Conservation (phyloP, 176 grass and related monocot genomes). For the Coix lacrymajobi region DNA sequence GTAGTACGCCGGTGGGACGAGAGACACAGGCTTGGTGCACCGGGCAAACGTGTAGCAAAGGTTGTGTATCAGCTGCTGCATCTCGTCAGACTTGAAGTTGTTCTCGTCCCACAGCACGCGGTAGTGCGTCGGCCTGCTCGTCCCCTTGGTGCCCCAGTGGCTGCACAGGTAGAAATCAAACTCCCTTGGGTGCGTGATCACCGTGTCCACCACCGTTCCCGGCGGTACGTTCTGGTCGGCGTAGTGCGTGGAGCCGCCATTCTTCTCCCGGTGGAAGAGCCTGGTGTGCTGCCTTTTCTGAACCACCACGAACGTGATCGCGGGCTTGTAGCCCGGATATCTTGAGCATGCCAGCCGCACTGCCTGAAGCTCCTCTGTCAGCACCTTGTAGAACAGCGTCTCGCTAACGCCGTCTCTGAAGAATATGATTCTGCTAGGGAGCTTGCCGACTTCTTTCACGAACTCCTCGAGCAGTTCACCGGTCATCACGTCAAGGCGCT, state of each 20-base stretch:
- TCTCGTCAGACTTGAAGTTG: constrained; percentile 73
- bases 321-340: constrained; percentile 60
- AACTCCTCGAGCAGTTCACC: constrained; percentile 83
- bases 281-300: constrained; percentile 97
- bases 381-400: constrained; percentile 82
- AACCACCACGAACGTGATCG: constrained; percentile 73
- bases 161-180: constrained; percentile 94
- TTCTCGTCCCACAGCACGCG: constrained; percentile 85
- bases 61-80: constrained; percentile 79
- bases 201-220: constrained; percentile 80
- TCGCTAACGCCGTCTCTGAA: constrained; percentile 93
- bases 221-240: constrained; percentile 85
- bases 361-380: constrained; percentile 83
- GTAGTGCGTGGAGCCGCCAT: constrained; percentile 20
- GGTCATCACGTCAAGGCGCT: constrained; percentile 65
- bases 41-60: constrained; percentile 92
- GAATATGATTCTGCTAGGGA: constrained; percentile 85
- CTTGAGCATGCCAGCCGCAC: constrained; percentile 43
- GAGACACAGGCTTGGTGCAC: constrained; percentile 84
- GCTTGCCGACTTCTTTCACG: constrained; percentile 47
- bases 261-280: constrained; percentile 59
- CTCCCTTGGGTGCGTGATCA: constrained; percentile 91
- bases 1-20: constrained; percentile 85
- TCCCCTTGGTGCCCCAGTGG: constrained; percentile 91
- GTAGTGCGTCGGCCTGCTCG: constrained; percentile 84